These are phyloP conservation scores for Botrytis byssoidea DNA, from an alignment of 2,329 filamentous ascomycete species.

Conservation along the genomic window DNA sequence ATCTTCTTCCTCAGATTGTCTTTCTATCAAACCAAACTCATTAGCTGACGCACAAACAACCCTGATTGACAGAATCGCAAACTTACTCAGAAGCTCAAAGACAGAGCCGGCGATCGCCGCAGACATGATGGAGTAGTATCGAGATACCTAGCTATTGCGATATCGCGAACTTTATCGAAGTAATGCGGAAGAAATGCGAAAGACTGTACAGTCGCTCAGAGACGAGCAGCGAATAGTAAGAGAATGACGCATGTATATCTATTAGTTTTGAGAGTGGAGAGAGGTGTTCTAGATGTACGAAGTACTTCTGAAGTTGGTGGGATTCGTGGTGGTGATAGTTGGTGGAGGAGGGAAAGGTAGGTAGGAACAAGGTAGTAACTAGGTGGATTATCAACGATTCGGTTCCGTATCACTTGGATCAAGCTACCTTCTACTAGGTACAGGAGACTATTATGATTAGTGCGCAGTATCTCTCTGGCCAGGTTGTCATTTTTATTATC, in stretches of 20 bases:
- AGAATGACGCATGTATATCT: constrained; percentile 39
- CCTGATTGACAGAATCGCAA: constrained; percentile 6
- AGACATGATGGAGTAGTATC: constrained; percentile 30
- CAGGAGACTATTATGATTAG: neutral
- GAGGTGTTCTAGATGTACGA: neutral
- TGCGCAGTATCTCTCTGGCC: neutral
- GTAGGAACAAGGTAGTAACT: no score
- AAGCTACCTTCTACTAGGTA: neutral
- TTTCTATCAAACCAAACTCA: constrained; percentile 27
- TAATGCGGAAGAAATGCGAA: neutral
- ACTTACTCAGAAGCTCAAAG: constrained; percentile 40
- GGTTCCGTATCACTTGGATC: neutral
- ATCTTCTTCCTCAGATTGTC: constrained; percentile 35
- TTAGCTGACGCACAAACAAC: constrained; percentile 29
- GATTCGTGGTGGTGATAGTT: neutral
- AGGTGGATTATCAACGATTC: neutral
- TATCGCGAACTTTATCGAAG: neutral
- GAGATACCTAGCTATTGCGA: neutral
- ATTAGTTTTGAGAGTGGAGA: constrained; percentile 15
- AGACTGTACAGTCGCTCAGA: constrained; percentile 33
- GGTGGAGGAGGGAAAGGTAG: neutral
- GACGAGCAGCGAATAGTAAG: constrained; percentile 34
- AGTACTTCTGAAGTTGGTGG: neutral
- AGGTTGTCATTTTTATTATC: neutral
- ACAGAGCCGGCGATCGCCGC: constrained; percentile 34